Evolutionary conservation across 371 early-diverging fungal species (phyloP).

Genomic region (Rhizopus stolonifer): DNA sequence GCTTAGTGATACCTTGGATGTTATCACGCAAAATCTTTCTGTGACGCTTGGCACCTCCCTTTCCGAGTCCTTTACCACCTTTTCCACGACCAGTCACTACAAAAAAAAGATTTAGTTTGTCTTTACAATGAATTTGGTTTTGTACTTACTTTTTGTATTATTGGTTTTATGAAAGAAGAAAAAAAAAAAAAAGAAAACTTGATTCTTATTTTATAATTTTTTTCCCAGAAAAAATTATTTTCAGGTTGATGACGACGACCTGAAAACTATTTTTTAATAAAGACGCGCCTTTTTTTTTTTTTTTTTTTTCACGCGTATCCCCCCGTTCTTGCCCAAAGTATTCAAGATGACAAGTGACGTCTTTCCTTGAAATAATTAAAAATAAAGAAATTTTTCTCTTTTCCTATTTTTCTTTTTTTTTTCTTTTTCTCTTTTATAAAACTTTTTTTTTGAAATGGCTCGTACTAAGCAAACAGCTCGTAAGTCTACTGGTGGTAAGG

Average conservation of each 20-base stretch:
- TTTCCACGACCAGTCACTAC: conserved; percentile 89
- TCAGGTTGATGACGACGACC: too few relatives aligned
- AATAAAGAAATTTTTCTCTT: not conserved
- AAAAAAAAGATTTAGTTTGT: not conserved
- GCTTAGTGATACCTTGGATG: conserved; percentile 99
- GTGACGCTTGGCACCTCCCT: conserved; percentile 97
- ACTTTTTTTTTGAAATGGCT: conserved; percentile 55
- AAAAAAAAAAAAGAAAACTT: not conserved
- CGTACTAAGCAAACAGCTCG: conserved; percentile 88
- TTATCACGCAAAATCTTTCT: conserved; percentile 98
- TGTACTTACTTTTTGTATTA: too few relatives aligned
- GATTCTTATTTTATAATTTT: too few relatives aligned
- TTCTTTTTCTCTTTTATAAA: conserved; percentile 3
- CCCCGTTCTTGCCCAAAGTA: too few relatives aligned
- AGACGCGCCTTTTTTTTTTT: not conserved
- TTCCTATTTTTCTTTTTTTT: conserved; percentile 4
- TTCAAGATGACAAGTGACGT: too few relatives aligned
- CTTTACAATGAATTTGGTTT: not conserved
- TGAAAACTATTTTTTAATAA: too few relatives aligned
- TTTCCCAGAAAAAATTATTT: too few relatives aligned
- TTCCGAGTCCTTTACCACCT: conserved; percentile 97
- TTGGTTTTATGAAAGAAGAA: too few relatives aligned
- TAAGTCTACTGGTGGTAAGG: conserved; percentile 85
- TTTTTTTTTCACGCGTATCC: too few relatives aligned
- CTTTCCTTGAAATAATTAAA: too few relatives aligned